Conservation (phyloP, 2,329 filamentous ascomycete species). For the Exserohilum rostratum region DNA sequence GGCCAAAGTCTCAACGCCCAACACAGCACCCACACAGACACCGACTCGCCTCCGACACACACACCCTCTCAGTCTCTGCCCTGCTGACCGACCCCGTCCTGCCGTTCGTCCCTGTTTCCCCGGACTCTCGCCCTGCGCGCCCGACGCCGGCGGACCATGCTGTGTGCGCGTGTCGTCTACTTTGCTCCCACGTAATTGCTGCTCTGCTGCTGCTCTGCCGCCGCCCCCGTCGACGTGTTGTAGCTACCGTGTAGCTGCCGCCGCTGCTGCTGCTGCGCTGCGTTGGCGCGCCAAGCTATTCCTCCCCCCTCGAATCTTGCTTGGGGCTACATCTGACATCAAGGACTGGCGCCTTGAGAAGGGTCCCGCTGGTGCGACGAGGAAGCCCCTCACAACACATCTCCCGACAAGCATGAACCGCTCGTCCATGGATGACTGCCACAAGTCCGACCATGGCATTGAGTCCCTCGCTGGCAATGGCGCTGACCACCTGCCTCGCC, state of each 20-base stretch:
- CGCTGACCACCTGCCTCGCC: slow-evolving; percentile 24
- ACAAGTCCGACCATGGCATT: slow-evolving; percentile 29
- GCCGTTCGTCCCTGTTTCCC: slow-evolving; percentile 2
- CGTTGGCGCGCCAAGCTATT: slow-evolving; percentile 28
- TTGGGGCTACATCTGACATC: slow-evolving; percentile 19
- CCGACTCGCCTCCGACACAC: not conserved
- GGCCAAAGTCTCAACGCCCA: not conserved
- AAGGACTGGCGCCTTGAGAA: slow-evolving; percentile 12
- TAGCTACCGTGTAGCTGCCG: slow-evolving; percentile 34
- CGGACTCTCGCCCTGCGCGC: slow-evolving; percentile 6
- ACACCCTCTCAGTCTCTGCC: not conserved
- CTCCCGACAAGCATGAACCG: slow-evolving; percentile 34
- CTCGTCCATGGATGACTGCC: slow-evolving; percentile 39
- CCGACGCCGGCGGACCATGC: slow-evolving; percentile 25
- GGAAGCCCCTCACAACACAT: slow-evolving; percentile 22
- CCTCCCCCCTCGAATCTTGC: slow-evolving; percentile 14
- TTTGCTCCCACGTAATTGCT: slow-evolving; percentile 35
- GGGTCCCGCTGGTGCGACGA: slow-evolving; percentile 27
- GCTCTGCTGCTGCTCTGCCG: too few species aligned
- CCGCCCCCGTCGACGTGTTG: too few species aligned
- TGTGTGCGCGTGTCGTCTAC: slow-evolving; percentile 30
- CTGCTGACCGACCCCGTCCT: not conserved
- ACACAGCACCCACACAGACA: slow-evolving; percentile 1
- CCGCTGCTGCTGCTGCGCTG: slow-evolving; percentile 23
- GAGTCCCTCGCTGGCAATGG: slow-evolving; percentile 1